These are phyloP conservation scores for Daedaleopsis nitida DNA, from an alignment of 768 basidiomycete genomes.

Conservation along the genomic window DNA sequence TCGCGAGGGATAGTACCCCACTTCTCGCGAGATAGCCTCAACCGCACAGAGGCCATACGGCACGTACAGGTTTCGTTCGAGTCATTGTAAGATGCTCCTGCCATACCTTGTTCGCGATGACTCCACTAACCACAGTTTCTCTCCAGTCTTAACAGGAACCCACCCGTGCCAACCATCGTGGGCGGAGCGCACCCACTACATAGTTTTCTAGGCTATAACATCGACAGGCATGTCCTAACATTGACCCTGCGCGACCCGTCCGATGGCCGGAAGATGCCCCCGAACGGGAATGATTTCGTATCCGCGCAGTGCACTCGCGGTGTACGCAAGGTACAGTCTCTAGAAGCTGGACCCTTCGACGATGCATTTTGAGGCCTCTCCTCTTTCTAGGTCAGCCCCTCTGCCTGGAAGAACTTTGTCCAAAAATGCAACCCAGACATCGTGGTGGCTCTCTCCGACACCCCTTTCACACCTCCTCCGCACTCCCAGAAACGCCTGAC, in stretches of 20 bases:
- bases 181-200: constrained; percentile 59
- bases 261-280: constrained; percentile 67
- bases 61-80: constrained; percentile 80
- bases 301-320: constrained; percentile 65
- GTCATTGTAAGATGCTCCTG: constrained; percentile 61
- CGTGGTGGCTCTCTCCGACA: constrained; percentile 71
- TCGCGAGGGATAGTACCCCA: constrained; percentile 78
- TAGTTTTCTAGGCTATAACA: constrained; percentile 58
- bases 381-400: constrained; percentile 48
- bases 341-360: not conserved
- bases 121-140: not conserved
- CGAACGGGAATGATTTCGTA: constrained; percentile 63
- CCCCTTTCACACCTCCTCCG: constrained; percentile 62
- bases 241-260: constrained; percentile 67
- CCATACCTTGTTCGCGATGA: not conserved
- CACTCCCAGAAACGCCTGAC: constrained; percentile 78
- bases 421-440: constrained; percentile 64
- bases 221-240: constrained; percentile 51
- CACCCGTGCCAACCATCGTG: constrained; percentile 68
- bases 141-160: constrained; percentile 60
- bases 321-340: constrained; percentile 64
- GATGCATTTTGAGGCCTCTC: not conserved
- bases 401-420: constrained; percentile 58
- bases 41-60: constrained; percentile 47
- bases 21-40: constrained; percentile 64